Conservation (phyloP, 2,329 filamentous ascomycete genomes). For the Chaetomiaceae sp. region DNA sequence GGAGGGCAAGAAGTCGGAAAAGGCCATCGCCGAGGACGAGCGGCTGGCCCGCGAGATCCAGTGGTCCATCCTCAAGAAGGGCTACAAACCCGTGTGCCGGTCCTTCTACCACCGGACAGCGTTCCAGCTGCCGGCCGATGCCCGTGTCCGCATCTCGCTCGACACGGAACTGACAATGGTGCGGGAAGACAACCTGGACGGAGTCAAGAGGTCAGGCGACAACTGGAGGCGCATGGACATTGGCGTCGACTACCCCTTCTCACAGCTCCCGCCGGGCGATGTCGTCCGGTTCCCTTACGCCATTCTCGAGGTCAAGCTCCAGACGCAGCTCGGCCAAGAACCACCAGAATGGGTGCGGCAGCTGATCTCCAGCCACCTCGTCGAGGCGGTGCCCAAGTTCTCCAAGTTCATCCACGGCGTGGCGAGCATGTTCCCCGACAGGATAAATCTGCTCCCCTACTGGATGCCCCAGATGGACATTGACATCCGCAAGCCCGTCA, state of each 20-base stretch:
- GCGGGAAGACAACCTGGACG: conserved; percentile 91
- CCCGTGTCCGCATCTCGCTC: conserved; percentile 90
- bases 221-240: conserved; percentile 99
- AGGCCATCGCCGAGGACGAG: conserved; percentile 88
- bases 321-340: conserved; percentile 92
- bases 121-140: conserved; percentile 94
- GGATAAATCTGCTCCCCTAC: conserved; percentile 87
- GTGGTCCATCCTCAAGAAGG: conserved; percentile 83
- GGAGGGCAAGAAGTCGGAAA: conserved; percentile 88
- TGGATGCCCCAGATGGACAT: conserved; percentile 99
- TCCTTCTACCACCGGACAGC: conserved; percentile 98
- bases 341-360: conserved; percentile 96
- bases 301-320: conserved; percentile 93
- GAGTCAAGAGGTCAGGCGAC: conserved; percentile 66
- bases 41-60: conserved; percentile 87
- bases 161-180: conserved; percentile 95
- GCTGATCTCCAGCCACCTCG: conserved; percentile 85
- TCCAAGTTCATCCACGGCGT: conserved; percentile 98
- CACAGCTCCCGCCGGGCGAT: conserved; percentile 78
- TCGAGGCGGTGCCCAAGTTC: conserved; percentile 98
- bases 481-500: conserved; percentile 90
- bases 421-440: conserved; percentile 77
- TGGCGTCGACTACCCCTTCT: conserved; percentile 92
- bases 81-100: conserved; percentile 82
- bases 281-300: conserved; percentile 93